Evolutionary conservation across 2,329 filamentous ascomycete species (phyloP), one percentile per base, ranked within the genome.

Genomic region (Tolypocladium guangdongense): DNA sequence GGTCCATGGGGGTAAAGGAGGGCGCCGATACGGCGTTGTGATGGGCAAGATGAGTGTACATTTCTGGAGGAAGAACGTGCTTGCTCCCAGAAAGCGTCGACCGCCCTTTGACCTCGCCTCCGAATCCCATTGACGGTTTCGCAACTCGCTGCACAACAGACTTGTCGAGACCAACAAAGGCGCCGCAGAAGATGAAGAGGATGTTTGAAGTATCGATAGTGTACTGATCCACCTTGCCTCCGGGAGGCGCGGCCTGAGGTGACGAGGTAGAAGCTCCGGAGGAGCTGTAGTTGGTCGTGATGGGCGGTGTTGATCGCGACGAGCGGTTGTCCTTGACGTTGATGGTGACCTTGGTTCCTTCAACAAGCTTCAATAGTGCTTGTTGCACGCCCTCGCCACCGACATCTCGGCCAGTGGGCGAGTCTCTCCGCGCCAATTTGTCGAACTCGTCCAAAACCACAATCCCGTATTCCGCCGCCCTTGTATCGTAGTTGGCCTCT

Each of bases 391-490:
- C 93, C 73, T 97, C 93, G 24, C 93, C 93, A 20, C 91, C 88
- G 3, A 99, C 93, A 64, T 99, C 93, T 61, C 95, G 88, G 22
- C 91, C 92, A 56, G 95, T 90, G 56, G 83, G 83, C 18, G 91
- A 87, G 66, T 93, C 92, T 30, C 89, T 84, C 38, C 88, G 88
- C 2, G 93, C 91, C 55, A 97, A 91, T 72, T 99, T 99, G 74
- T 99, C 93, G 53, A 99, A 90, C 71, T 99, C 93, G 62, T 99
- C 93, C 22, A 99, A 77, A 53, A 95, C 93, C 48, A 99, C 90
- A 53, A 99, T 97, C 6, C 93, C 93, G 52, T 88, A 82, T 66
- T 99, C 92, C 8, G 90, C 86, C 52, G 86, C 83, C 55, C 84
- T 83, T 32, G 93, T 82, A 60, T 95, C 88, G 68, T 95, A 95